Evolutionary conservation across 768 basidiomycete species (phyloP).

Genomic region (Paxillus ammoniavirescens): DNA sequence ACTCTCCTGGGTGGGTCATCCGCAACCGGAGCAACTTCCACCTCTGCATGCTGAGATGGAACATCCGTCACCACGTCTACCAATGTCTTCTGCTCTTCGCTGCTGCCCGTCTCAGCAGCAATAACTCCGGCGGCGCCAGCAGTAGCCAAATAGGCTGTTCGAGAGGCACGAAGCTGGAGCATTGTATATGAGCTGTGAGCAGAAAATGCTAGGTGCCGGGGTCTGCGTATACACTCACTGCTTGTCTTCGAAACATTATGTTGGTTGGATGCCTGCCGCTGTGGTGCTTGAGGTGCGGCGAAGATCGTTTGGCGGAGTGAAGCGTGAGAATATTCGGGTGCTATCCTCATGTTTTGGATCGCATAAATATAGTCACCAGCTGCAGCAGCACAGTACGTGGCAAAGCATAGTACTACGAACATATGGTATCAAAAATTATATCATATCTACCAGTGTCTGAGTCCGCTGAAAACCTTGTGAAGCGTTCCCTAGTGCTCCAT

Average conservation of each 20-base stretch:
- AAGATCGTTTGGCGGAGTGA: slow-evolving; percentile 12
- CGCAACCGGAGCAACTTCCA: not conserved
- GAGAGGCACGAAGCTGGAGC: slow-evolving; percentile 23
- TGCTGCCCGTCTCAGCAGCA: slow-evolving; percentile 10
- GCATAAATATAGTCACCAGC: no score
- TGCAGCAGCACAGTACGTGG: no score
- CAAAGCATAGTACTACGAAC: no score
- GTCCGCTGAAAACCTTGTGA: not conserved
- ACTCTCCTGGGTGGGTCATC: slow-evolving; percentile 10
- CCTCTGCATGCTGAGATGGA: not conserved
- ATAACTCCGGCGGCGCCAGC: slow-evolving; percentile 15
- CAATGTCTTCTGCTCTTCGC: slow-evolving; percentile 3
- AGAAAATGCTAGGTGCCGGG: not conserved
- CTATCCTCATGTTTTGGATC: no score
- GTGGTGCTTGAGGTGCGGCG: slow-evolving; percentile 6
- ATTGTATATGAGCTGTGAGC: not conserved
- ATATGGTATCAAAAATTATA: no score
- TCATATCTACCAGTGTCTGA: no score
- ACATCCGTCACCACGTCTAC: not conserved
- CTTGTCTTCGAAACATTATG: slow-evolving; percentile 26
- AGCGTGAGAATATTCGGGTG: slow-evolving; percentile 15
- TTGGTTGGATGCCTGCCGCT: not conserved
- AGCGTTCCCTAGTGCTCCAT: not conserved
- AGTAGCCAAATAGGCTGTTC: slow-evolving; percentile 21
- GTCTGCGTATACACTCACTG: slow-evolving; percentile 13